These are phyloP conservation scores for Seiridium unicorne DNA, from an alignment of 2,329 filamentous ascomycete species.

Conservation along the genomic window DNA sequence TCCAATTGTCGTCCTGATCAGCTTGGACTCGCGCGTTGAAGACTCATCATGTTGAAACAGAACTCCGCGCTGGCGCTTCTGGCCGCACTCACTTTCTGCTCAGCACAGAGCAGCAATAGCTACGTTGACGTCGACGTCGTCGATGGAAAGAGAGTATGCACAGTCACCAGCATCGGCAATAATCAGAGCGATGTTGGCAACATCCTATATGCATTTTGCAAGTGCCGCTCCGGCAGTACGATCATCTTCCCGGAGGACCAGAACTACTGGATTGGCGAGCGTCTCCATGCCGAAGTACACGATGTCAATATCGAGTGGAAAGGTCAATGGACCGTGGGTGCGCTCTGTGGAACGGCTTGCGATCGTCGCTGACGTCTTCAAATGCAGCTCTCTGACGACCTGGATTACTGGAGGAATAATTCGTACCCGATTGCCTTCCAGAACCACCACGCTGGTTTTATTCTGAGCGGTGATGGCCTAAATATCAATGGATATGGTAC, in stretches of 20 bases:
- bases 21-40: no score
- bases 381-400: constrained; percentile 35
- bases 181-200: constrained; percentile 21
- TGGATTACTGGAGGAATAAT: constrained; percentile 54
- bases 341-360: accelerated
- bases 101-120: background rate
- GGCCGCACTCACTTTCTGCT: background rate
- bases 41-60: no score
- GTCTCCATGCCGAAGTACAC: constrained; percentile 46
- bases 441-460: constrained; percentile 52
- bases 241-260: constrained; percentile 49
- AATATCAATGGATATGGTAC: constrained; percentile 49
- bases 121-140: background rate
- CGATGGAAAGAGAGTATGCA: constrained; percentile 12
- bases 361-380: background rate
- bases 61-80: background rate
- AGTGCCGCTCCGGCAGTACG: constrained; percentile 26
- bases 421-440: constrained; percentile 53
- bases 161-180: constrained; percentile 15
- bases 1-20: no score
- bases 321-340: constrained; percentile 34
- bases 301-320: constrained; percentile 51
- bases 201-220: constrained; percentile 22
- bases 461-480: constrained; percentile 48
- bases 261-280: constrained; percentile 48